A percentile compares a stretch with the other conserved stretches of the same genome.
phyloP scores from a whole-genome alignment of 257 asterid species.

The Salvia miltiorrhiza region DNA sequence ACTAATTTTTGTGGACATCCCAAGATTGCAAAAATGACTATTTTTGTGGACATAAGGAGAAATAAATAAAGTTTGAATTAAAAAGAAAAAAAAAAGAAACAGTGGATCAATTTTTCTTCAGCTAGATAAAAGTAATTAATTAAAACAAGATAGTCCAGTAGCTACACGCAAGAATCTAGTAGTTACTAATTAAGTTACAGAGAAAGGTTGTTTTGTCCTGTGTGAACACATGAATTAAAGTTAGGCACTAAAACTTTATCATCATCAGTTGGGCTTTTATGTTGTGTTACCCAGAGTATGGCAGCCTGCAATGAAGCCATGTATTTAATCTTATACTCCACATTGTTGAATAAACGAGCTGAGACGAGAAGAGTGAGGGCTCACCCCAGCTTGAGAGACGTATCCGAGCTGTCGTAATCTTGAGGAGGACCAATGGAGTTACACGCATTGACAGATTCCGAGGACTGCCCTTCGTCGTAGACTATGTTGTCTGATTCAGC shows the following conservation, averaged over 20 bases:
- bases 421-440: constrained; percentile 55
- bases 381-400: constrained; percentile 74
- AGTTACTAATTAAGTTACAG: background rate
- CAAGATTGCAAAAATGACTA: too few relatives aligned
- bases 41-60: too few relatives aligned
- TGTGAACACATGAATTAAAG: background rate
- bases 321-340: too few relatives aligned
- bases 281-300: constrained; percentile 32
- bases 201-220: too few relatives aligned
- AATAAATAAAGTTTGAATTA: too few relatives aligned
- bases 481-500: constrained; percentile 39
- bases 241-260: constrained; percentile 8
- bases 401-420: constrained; percentile 68
- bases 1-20: too few relatives aligned
- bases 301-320: too few relatives aligned
- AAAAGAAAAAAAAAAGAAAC: too few relatives aligned
- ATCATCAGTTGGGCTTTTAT: background rate
- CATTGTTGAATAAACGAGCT: too few relatives aligned
- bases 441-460: constrained; percentile 60
- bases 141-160: background rate
- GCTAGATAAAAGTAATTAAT: background rate
- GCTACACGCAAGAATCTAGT: background rate
- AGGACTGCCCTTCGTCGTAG: constrained; percentile 71
- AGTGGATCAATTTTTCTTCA: too few relatives aligned
- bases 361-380: constrained; percentile 5